Percentiles rank a stretch among this genome's conserved stretches.
Evolutionary conservation across 805 yeast species (phyloP).

Genomic region (Starmerella kuoi): DNA sequence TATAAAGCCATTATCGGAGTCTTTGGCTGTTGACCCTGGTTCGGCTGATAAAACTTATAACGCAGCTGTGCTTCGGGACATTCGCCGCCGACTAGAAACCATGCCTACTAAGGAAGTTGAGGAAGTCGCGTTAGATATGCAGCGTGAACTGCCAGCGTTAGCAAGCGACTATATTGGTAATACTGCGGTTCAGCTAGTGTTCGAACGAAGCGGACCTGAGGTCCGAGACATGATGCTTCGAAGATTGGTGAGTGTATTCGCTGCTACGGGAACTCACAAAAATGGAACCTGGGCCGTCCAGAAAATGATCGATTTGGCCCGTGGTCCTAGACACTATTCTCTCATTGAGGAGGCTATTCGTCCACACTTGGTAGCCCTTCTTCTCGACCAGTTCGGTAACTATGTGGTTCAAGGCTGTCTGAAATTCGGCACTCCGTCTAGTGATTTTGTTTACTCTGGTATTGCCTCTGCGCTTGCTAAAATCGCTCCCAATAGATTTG

Average conservation of each 20-base stretch:
- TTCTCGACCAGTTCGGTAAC: conserved; percentile 93
- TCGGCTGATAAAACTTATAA: conserved; percentile 57
- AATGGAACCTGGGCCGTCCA: conserved; percentile 99
- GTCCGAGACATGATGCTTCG: conserved; percentile 72
- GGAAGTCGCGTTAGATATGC: conserved; percentile 69
- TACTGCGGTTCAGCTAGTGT: conserved; percentile 86
- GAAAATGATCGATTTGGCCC: conserved; percentile 70
- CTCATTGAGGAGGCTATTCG: conserved; percentile 57
- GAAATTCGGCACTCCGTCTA: conserved; percentile 79
- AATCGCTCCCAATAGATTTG: conserved; percentile 80
- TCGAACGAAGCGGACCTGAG: conserved; percentile 55
- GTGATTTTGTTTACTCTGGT: conserved; percentile 77
- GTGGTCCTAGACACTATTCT: conserved; percentile 48
- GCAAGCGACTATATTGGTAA: conserved; percentile 91
- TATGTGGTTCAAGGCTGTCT: conserved; percentile 91
- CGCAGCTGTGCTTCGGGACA: conserved; percentile 76
- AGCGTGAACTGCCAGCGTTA: conserved; percentile 78
- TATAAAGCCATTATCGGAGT: conserved; percentile 50
- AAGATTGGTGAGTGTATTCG: conserved; percentile 62
- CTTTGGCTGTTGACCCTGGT: conserved; percentile 19
- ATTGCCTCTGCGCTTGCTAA: conserved; percentile 65
- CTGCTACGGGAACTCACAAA: conserved; percentile 89
- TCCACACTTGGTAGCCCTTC: conserved; percentile 72
- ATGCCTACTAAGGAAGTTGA: conserved; percentile 56
- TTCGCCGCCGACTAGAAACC: conserved; percentile 53